Base-by-base conservation (phyloP, 2,329 filamentous ascomycete genomes). In the Basipetospora chlamydospora region DNA sequence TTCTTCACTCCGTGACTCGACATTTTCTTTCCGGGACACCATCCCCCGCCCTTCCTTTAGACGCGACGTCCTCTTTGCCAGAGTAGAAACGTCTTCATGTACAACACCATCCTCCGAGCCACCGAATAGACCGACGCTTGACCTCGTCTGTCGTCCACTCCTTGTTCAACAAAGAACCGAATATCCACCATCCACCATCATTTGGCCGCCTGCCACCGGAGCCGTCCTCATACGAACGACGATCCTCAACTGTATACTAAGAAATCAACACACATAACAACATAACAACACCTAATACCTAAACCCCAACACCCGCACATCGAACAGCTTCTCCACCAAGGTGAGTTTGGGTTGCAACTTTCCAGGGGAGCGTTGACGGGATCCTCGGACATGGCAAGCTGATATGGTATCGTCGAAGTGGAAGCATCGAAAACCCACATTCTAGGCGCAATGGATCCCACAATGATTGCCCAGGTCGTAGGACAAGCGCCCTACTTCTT, bases 401-500 rank as follows among this genome's bases (percentile, higher is more conserved):
- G n/a, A n/a, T n/a, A n/a, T n/a, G n/a, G n/a, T n/a, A n/a, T n/a
- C n/a, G n/a, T n/a, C n/a, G n/a, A n/a, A n/a, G n/a, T n/a, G n/a
- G n/a, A n/a, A n/a, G n/a, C n/a, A n/a, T n/a, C n/a, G n/a, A n/a
- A n/a, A n/a, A n/a, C n/a, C n/a, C n/a, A n/a, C n/a, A n/a, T n/a
- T n/a, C n/a, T 10, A 21, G 36, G 33, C 54, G 58, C 60, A 63
- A 85, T 85, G 80, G 79, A 83, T 52, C 58, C 71, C 49, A 66
- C 56, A 44, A 67, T 71, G 61, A 46, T 52, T 21, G 52, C 59
- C 50, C 73, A 70, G 57, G 57, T 69, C 50, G 73, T 82, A 67
- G 75, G 70, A 42, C 79, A 82, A 60, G 73, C 77, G 46, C 66
- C 81, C 41, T 87, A 82, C 70, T 87, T 82, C 70, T 90, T 87